Evolutionary conservation across 352 stramenopile species (phyloP), one percentile per base, ranked within the genome.

Genomic region (Phytophthora ohioensis): DNA sequence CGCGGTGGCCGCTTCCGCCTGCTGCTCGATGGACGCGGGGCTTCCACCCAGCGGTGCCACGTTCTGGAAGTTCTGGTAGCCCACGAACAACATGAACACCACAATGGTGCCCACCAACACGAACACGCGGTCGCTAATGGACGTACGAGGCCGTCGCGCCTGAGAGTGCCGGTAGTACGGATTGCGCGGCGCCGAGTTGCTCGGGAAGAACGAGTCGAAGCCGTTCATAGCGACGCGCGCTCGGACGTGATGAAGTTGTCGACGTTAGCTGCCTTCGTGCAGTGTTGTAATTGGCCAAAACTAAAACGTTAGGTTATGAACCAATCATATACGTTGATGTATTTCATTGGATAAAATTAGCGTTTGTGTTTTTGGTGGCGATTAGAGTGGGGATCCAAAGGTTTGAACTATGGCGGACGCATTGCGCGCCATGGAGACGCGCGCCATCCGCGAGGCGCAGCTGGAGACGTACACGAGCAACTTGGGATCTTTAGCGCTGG

Each of bases 131-230:
- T 91, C 85, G 38, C 70, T 80, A 17, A 78, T 78, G 45, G 78
- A 80, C 43, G 71, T 48, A 0, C 73, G 69, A 32, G 70, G 58
- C 13, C 65, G 57, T 3, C 54, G 45, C n/a, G 48, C 31, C 63
- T 90, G 77, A 4, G 80, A 80, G 66, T 93, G 84, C n/a, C 86
- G 84, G 69, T 93, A 95, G 78, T 93, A 95, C 58, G 85, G 88
- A 55, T 95, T 95, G 58, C 81, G 80, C 67, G 82, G 84, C 64
- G 75, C 73, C 47, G 75, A 73, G 71, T 70, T 81, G 65, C 57
- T 85, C 56, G 82, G 77, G 81, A 91, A 91, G 79, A 93, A 91
- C 58, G 81, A 79, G 59, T 88, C 78, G 64, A 88, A 85, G 63
- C 76, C 70, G 71, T 85, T 88, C 84, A 92, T 92, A 21, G 32